Percentiles rank a stretch among this genome's conserved stretches.
phyloP scores from a whole-genome alignment of 352 stramenopile genomes.

The Globisporangium barbulae region DNA sequence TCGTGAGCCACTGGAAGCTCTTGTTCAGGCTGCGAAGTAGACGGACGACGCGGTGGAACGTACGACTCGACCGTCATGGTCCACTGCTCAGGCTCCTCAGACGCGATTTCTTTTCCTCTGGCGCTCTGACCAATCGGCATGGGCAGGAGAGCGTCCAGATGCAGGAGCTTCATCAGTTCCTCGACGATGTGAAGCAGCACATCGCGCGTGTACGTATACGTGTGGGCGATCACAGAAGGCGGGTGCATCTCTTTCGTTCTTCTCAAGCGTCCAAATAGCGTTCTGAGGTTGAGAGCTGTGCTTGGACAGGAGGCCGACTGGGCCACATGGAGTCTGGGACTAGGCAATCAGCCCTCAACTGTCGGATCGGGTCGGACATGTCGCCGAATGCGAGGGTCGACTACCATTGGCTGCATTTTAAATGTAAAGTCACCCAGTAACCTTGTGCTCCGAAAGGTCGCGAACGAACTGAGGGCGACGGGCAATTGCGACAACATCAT shows the following conservation, averaged over 20 bases:
- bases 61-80: constrained; percentile 12
- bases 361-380: too few species aligned
- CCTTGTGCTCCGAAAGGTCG: background rate
- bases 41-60: background rate
- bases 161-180: constrained; percentile 22
- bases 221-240: background rate
- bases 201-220: constrained; percentile 9
- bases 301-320: background rate
- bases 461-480: too few species aligned
- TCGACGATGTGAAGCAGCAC: constrained; percentile 13
- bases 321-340: background rate
- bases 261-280: background rate
- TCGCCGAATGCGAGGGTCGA: too few species aligned
- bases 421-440: too few species aligned
- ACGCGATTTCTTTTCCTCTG: constrained; percentile 2
- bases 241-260: background rate
- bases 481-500: background rate
- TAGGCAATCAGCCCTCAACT: background rate
- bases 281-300: background rate
- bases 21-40: background rate
- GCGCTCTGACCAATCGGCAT: background rate
- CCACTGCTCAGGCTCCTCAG: constrained; percentile 5
- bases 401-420: too few species aligned
- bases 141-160: constrained; percentile 12
- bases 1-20: background rate